phyloP scores from a whole-genome alignment of 257 asterid species.

The Solanum pennellii region DNA sequence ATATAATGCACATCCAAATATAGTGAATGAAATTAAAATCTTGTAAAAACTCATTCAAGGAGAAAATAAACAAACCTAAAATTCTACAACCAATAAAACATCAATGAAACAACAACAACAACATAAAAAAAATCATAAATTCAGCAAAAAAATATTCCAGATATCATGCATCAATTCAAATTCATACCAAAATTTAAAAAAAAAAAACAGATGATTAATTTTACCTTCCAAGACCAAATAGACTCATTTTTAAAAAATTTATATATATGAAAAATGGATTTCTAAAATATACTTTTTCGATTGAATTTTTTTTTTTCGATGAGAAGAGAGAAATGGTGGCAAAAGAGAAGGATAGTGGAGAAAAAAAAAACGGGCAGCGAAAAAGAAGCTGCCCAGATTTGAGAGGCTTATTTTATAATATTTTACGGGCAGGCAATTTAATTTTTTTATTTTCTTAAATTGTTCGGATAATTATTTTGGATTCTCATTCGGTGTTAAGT shows the following conservation, averaged over 20 bases:
- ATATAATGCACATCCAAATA: not conserved
- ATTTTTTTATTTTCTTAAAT: not conserved
- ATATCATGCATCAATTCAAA: not conserved
- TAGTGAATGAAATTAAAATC: not conserved
- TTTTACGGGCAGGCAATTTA: not conserved
- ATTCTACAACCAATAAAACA: not conserved
- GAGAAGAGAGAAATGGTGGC: not conserved
- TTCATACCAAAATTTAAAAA: not conserved
- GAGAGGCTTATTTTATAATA: not conserved
- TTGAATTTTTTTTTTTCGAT: not conserved
- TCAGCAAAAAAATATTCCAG: not conserved
- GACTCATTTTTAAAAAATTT: conserved; percentile 33
- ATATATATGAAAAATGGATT: not conserved
- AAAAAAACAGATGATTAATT: not conserved
- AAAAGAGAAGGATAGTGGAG: not conserved
- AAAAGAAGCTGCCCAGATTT: conserved; percentile 6
- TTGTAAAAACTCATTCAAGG: not conserved
- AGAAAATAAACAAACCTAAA: not conserved
- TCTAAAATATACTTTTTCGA: not conserved
- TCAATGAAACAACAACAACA: not conserved
- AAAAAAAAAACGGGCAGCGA: conserved; percentile 8
- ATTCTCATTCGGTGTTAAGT: no score
- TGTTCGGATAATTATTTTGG: not conserved
- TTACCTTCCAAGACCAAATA: conserved; percentile 92
- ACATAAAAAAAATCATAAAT: not conserved